These are phyloP conservation scores for Miscanthus lutarioriparius DNA, from an alignment of 176 grass and related monocot genomes.

Conservation along the genomic window DNA sequence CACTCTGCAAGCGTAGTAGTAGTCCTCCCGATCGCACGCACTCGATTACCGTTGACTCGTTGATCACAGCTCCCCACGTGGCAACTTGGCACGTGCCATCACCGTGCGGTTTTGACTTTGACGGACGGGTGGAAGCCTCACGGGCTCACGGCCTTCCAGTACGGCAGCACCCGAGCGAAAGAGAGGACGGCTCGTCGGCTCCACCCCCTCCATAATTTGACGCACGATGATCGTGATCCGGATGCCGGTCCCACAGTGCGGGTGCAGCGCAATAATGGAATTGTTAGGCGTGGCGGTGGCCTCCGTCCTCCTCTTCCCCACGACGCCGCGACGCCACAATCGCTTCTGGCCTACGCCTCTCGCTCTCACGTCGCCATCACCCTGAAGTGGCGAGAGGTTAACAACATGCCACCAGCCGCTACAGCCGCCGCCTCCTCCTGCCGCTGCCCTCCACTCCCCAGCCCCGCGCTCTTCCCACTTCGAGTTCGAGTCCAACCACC, in stretches of 20 bases:
- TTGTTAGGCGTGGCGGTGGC: neutral
- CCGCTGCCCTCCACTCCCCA: neutral
- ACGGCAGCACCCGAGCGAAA: too few species aligned
- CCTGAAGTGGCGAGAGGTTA: slow-evolving; percentile 1
- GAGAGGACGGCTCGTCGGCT: too few species aligned
- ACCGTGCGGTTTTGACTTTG: neutral
- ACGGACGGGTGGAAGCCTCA: neutral
- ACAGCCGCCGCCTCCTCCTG: neutral
- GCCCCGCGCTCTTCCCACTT: neutral
- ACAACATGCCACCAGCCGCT: slow-evolving; percentile 37
- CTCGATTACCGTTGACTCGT: neutral
- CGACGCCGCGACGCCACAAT: neutral
- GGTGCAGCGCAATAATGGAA: slow-evolving; percentile 32
- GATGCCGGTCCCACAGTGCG: neutral
- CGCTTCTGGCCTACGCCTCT: slow-evolving; percentile 26
- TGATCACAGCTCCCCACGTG: neutral
- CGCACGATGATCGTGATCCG: neutral
- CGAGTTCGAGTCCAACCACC: neutral
- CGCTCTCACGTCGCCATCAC: slow-evolving; percentile 27
- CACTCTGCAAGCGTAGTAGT: too few species aligned
- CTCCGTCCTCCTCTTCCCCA: neutral
- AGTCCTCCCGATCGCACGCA: neutral
- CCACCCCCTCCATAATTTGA: neutral
- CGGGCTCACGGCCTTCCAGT: too few species aligned
- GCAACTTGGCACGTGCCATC: neutral